Evolutionary conservation across 495 filamentous ascomycete species (phyloP), one percentile per base, ranked within the genome.

Genomic region (Aspergillus incahuasiensis): DNA sequence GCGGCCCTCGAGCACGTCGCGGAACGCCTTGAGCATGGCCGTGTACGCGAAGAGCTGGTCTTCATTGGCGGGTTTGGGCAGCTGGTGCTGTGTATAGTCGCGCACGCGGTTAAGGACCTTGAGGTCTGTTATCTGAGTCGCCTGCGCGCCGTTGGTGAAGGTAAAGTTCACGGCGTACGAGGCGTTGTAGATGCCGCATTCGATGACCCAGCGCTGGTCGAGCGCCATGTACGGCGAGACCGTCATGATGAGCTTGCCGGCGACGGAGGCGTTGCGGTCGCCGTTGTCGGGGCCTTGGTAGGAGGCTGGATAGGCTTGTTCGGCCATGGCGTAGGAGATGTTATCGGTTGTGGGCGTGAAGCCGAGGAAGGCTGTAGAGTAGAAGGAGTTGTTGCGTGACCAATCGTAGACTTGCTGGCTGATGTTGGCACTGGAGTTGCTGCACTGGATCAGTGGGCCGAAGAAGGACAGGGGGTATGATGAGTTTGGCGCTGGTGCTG

Each of bases 131-230:
- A 52, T 28, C 21, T 42, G 15, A 3, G 21, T 28, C 1, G 38
- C 16, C 7, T 52, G 49, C 7, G 6, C 22, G 38, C 49, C 49
- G 25, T 43, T 30, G 15, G n/a, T 15, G 12, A 18, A 52, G 38
- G 30, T 34, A 18, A 52, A 52, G 49, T 52, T 13, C 19, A 52
- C 49, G 0, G 9, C n/a, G 15, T 43, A 52, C 1, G 49, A 52
- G 24, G 49, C 49, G 49, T 52, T 52, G 25, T 52, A 52, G 21
- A 52, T 52, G 15, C 21, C 49, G 24, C 49, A 52, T 16, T 52
- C 49, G 6, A 52, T 15, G 18, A 52, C 48, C 5, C 18, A 24
- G 12, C 48, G 20, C 1, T n/a, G 4, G 22, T 22, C 21, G 2
- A 20, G 15, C 1, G 28, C 19, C 16, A 41, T 25, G 3, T 28